Conservation (phyloP, 768 basidiomycete genomes). For the Phanerochaete sordida region DNA sequence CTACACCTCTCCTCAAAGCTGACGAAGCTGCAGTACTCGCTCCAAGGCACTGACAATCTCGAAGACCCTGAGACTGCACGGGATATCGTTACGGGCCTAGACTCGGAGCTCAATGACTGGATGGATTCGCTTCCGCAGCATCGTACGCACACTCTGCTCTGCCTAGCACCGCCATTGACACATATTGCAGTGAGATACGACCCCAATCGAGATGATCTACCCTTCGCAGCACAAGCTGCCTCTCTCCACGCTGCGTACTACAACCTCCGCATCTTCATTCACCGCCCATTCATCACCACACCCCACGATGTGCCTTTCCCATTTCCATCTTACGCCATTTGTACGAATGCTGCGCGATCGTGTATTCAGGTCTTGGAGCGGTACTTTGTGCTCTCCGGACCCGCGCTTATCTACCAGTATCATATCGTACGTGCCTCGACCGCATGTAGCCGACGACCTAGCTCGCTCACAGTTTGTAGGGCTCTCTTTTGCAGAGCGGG, state of each 20-base stretch:
- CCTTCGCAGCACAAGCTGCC: slow-evolving; percentile 33
- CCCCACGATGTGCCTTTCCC: slow-evolving; percentile 40
- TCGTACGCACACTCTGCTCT: slow-evolving; percentile 31
- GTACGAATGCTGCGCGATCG: slow-evolving; percentile 45
- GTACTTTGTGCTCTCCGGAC: slow-evolving; percentile 20
- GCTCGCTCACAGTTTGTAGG: slow-evolving; percentile 1
- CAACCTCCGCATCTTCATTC: slow-evolving; percentile 59
- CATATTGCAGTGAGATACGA: slow-evolving; percentile 21
- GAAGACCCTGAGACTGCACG: slow-evolving; percentile 20
- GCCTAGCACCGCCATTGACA: background rate
- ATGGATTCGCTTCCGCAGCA: slow-evolving; percentile 46
- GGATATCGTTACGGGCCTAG: slow-evolving; percentile 62
- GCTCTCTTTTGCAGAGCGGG: slow-evolving; percentile 40
- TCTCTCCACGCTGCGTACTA: slow-evolving; percentile 41
- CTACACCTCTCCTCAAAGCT: too few relatives aligned
- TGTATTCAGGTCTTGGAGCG: slow-evolving; percentile 40
- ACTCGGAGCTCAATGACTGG: slow-evolving; percentile 45
- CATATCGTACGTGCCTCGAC: slow-evolving; percentile 7
- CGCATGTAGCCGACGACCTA: background rate
- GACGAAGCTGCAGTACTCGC: background rate
- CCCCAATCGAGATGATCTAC: slow-evolving; percentile 15
- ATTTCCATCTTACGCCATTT: slow-evolving; percentile 48
- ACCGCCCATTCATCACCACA: slow-evolving; percentile 75
- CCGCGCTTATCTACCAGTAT: background rate
- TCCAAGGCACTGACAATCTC: background rate